A percentile compares a stretch with the other conserved stretches of the same genome.
phyloP scores from a whole-genome alignment of 2,329 filamentous ascomycete genomes.

The Penicillium sp. region DNA sequence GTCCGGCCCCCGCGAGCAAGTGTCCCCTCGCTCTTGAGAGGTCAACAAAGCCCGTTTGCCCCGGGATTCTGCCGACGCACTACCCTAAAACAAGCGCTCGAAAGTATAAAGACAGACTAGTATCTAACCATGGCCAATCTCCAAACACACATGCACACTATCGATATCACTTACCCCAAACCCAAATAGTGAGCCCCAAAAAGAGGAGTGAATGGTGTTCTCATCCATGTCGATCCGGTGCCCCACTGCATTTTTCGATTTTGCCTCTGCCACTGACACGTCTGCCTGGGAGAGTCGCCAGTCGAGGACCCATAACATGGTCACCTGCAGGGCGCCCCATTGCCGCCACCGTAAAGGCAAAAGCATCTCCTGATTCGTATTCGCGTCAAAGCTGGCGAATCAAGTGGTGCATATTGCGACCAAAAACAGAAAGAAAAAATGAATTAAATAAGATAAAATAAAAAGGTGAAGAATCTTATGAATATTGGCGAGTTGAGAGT shows the following conservation, averaged over 20 bases:
- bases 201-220: not conserved
- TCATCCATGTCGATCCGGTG: conserved; percentile 1
- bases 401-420: not conserved
- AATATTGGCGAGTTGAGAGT: conserved; percentile 1
- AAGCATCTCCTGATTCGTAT: not conserved
- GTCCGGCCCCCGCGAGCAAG: too few relatives aligned
- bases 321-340: not conserved
- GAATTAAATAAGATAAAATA: too few relatives aligned
- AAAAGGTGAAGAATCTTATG: conserved; percentile 6
- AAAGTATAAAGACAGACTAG: conserved; percentile 1
- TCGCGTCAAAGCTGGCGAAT: not conserved
- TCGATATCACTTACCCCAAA: not conserved
- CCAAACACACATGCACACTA: not conserved
- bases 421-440: too few relatives aligned
- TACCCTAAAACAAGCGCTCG: not conserved
- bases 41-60: not conserved
- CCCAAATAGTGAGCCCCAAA: not conserved
- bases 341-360: not conserved
- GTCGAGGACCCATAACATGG: too few relatives aligned
- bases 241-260: not conserved
- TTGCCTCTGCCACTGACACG: not conserved
- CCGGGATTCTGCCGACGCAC: not conserved
- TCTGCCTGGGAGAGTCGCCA: not conserved
- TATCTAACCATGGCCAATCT: too few relatives aligned
- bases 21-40: too few relatives aligned